Evolutionary conservation across 352 stramenopile genomes (phyloP).

Genomic region (Phytophthora agathidicida): DNA sequence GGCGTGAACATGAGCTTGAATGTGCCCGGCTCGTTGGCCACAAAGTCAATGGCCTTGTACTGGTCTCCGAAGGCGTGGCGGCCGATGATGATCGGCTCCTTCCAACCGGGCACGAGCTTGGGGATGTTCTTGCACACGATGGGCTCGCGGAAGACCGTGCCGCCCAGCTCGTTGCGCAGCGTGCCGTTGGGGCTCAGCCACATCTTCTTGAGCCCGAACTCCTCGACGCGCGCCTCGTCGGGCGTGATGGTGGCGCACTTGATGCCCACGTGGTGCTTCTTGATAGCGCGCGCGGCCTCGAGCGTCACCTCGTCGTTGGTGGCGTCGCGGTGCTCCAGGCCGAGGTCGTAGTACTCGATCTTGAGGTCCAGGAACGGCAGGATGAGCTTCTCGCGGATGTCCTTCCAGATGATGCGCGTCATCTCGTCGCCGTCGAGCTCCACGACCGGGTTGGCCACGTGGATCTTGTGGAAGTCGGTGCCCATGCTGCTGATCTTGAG

Average conservation of each 20-base stretch:
- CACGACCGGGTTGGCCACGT: conserved; percentile 80
- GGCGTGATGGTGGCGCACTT: conserved; percentile 92
- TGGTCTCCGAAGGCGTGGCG: conserved; percentile 90
- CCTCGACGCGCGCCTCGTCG: conserved; percentile 80
- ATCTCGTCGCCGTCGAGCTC: conserved; percentile 90
- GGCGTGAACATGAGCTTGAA: conserved; percentile 86
- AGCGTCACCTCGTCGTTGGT: conserved; percentile 88
- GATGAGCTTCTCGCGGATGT: conserved; percentile 77
- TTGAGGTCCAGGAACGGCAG: conserved; percentile 83
- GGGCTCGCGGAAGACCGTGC: conserved; percentile 90
- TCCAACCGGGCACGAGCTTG: conserved; percentile 86
- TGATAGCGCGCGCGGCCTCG: conserved; percentile 79
- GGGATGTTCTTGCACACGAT: conserved; percentile 90
- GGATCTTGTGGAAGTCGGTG: conserved; percentile 66
- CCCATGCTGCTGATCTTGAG: conserved; percentile 12
- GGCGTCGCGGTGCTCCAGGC: conserved; percentile 77
- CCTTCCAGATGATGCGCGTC: conserved; percentile 79
- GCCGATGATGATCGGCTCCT: conserved; percentile 87
- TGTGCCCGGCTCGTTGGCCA: conserved; percentile 67
- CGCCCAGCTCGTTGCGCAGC: conserved; percentile 84
- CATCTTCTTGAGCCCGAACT: conserved; percentile 90
- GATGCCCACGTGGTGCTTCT: conserved; percentile 83
- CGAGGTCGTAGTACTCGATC: conserved; percentile 89
- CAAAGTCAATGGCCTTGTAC: conserved; percentile 88
- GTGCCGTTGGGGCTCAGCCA: conserved; percentile 87